Evolutionary conservation across 2,329 filamentous ascomycete species (phyloP).

Genomic region (Colletotrichum salicis): DNA sequence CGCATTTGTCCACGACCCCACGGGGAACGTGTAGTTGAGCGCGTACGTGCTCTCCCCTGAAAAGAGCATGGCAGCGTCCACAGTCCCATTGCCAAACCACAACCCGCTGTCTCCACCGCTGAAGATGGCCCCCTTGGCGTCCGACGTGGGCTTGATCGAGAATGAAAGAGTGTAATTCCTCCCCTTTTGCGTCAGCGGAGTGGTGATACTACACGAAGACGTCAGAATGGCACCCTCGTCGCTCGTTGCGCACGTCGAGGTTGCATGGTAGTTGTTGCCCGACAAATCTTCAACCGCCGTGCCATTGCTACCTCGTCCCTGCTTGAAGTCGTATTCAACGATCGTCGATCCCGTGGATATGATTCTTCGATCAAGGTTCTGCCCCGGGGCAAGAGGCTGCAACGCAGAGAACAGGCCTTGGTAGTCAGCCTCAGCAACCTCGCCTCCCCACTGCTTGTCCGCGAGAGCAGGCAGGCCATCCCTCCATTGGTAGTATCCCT

Average conservation of each 20-base stretch:
- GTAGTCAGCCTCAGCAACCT: conserved; percentile 22
- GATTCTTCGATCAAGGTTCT: conserved; percentile 39
- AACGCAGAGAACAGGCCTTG: conserved; percentile 31
- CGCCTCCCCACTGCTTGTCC: conserved; percentile 43
- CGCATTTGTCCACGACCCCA: conserved; percentile 31
- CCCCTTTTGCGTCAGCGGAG: conserved; percentile 63
- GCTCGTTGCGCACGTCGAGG: conserved; percentile 9
- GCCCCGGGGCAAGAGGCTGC: conserved; percentile 37
- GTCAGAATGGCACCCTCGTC: conserved; percentile 43
- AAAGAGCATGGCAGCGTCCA: conserved; percentile 32
- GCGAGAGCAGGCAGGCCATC: conserved; percentile 40
- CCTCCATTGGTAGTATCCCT: conserved; percentile 41
- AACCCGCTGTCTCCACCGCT: conserved; percentile 34
- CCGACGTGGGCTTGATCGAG: conserved; percentile 42
- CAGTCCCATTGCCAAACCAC: conserved; percentile 35
- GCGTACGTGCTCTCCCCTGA: conserved; percentile 34
- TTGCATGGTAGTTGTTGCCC: conserved; percentile 38
- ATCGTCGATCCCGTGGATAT: conserved; percentile 34
- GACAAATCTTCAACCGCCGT: conserved; percentile 33
- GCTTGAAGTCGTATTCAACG: conserved; percentile 34
- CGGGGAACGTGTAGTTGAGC: conserved; percentile 36
- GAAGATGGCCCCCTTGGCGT: conserved; percentile 28
- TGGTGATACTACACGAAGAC: conserved; percentile 53
- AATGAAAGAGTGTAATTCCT: conserved; percentile 66
- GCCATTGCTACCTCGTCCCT: conserved; percentile 15